Evolutionary conservation across 495 filamentous ascomycete species (phyloP).

Genomic region (Trichoderma virens): DNA sequence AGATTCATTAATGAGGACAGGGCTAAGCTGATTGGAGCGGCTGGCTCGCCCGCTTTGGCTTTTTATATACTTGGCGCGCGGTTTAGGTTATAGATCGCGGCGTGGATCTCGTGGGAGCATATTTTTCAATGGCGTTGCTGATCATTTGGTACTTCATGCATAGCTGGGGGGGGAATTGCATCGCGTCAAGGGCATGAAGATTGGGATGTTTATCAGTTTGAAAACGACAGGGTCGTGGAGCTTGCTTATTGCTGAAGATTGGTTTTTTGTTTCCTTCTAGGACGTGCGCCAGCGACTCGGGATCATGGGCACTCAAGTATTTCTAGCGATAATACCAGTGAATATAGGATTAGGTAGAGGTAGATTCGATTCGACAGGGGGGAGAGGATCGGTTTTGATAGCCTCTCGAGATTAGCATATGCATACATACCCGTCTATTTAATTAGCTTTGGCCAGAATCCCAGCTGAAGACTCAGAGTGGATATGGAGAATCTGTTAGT

Average conservation of each 20-base stretch:
- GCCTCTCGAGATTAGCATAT: not conserved
- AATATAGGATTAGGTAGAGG: conserved; percentile 6
- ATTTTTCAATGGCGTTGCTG: not conserved
- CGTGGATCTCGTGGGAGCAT: conserved; percentile 8
- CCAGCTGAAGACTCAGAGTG: not conserved
- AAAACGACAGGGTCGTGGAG: not conserved
- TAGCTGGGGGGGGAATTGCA: not conserved
- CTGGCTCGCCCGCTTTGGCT: conserved; percentile 1
- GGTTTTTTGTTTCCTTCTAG: not conserved
- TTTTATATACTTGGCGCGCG: conserved; percentile 8
- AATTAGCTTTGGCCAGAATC: too few species aligned
- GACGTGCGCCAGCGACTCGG: not conserved
- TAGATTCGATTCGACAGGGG: not conserved
- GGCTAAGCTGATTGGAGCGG: not conserved
- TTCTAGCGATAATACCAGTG: conserved; percentile 8
- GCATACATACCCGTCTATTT: not conserved
- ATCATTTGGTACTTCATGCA: not conserved
- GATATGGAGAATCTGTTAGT: not conserved
- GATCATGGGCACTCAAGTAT: not conserved
- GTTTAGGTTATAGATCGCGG: conserved; percentile 9
- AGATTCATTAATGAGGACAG: not conserved
- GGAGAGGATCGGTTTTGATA: not conserved
- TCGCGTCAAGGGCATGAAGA: not conserved
- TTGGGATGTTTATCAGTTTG: conserved; percentile 1
- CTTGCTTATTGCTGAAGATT: not conserved